Evolutionary conservation across 2,329 filamentous ascomycete species (phyloP).

Genomic region (Botrytis fragariae): DNA sequence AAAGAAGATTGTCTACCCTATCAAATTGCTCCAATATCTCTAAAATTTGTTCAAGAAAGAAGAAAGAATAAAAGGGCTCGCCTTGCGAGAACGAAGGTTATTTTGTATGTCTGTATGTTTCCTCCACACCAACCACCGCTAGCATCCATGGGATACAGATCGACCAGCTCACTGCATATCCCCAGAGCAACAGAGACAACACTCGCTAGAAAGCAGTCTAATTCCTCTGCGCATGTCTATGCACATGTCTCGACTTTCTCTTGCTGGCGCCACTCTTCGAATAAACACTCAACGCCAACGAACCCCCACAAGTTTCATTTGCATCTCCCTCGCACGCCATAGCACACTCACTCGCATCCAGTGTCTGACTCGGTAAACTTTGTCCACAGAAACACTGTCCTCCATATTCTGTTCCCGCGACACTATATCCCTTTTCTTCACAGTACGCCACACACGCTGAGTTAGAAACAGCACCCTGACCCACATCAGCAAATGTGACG

Average conservation of each 20-base stretch:
- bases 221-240: background rate
- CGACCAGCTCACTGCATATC: background rate
- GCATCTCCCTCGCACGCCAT: conserved; percentile 51
- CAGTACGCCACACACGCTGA: conserved; percentile 51
- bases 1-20: background rate
- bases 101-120: background rate
- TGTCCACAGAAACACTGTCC: conserved; percentile 51
- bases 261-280: background rate
- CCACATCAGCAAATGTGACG: conserved; percentile 44
- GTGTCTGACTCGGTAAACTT: conserved; percentile 40
- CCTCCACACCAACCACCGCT: background rate
- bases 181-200: background rate
- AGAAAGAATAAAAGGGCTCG: conserved; percentile 1
- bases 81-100: background rate
- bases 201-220: background rate
- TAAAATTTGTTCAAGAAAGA: background rate
- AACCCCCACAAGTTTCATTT: conserved; percentile 51
- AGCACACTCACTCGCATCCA: conserved; percentile 48
- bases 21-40: background rate
- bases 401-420: conserved; percentile 51
- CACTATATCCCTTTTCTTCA: conserved; percentile 43
- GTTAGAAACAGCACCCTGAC: conserved; percentile 42
- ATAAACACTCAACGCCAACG: conserved; percentile 46
- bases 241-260: conserved; percentile 5
- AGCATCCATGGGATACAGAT: background rate